These are phyloP conservation scores for Ramicandelaber brevisporus DNA, from an alignment of 192 early-diverging fungal genomes.

Conservation along the genomic window DNA sequence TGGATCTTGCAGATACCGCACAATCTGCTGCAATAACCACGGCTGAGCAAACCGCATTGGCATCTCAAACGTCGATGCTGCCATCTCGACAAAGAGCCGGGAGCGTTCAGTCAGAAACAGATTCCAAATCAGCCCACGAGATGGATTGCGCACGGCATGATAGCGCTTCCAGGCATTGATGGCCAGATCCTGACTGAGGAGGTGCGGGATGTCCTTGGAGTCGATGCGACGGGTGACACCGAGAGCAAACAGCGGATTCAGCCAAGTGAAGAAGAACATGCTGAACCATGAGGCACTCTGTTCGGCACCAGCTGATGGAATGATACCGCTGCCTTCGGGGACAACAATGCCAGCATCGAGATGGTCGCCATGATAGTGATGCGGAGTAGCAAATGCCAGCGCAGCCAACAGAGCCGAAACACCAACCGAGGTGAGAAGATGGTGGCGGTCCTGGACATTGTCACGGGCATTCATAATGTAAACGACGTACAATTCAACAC, in stretches of 20 bases:
- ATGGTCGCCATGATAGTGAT: no score
- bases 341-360: no score
- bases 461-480: no score
- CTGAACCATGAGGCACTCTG: constrained; percentile 6
- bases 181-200: constrained; percentile 21
- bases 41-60: constrained; percentile 19
- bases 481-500: no score
- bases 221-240: constrained; percentile 24
- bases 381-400: no score
- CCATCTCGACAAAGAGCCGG: constrained; percentile 13
- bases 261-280: constrained; percentile 23
- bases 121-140: constrained; percentile 10
- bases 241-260: constrained; percentile 26
- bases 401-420: no score
- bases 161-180: constrained; percentile 10
- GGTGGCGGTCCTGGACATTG: no score
- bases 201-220: constrained; percentile 24
- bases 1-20: constrained; percentile 24
- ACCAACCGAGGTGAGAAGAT: no score
- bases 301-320: no score
- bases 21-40: constrained; percentile 26
- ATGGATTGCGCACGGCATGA: constrained; percentile 4
- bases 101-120: constrained; percentile 11
- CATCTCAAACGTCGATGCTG: constrained; percentile 5
- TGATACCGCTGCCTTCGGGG: no score